phyloP scores from a whole-genome alignment of 2,329 filamentous ascomycete species.

The Colletotrichum higginsianum region DNA sequence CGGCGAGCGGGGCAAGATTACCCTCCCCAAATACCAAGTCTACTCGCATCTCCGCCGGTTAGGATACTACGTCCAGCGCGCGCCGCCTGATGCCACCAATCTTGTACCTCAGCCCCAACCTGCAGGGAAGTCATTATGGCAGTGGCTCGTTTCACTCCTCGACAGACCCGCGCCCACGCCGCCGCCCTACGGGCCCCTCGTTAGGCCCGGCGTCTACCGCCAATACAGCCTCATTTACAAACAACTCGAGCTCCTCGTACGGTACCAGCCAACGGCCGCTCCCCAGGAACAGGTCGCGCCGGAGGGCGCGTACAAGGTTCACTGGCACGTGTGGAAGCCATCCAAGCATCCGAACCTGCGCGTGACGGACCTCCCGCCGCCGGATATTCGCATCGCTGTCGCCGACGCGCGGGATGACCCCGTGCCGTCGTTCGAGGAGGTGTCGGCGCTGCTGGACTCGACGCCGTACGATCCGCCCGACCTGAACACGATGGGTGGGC shows the following conservation, averaged over 20 bases:
- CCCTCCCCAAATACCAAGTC: conserved; percentile 87
- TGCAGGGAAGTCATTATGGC: conserved; percentile 58
- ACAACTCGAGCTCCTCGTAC: conserved; percentile 80
- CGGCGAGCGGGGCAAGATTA: conserved; percentile 70
- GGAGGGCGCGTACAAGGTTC: conserved; percentile 76
- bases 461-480: conserved; percentile 78
- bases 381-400: conserved; percentile 89
- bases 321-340: conserved; percentile 88
- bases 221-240: conserved; percentile 81
- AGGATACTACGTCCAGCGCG: conserved; percentile 86
- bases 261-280: conserved; percentile 70
- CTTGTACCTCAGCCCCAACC: conserved; percentile 16
- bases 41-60: conserved; percentile 87
- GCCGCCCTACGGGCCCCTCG: conserved; percentile 68
- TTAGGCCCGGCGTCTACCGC: conserved; percentile 75
- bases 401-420: conserved; percentile 80
- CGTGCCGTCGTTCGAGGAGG: conserved; percentile 81
- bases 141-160: conserved; percentile 69
- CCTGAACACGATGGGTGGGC: conserved; percentile 51
- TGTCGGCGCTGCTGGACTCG: conserved; percentile 79
- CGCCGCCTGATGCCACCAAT: conserved; percentile 57
- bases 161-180: conserved; percentile 48
- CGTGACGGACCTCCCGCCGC: conserved; percentile 82
- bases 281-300: conserved; percentile 48
- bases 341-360: conserved; percentile 73